A percentile compares a stretch with the other conserved stretches of the same genome.
Conservation (phyloP, 1,284 basidiomycete species). For the Laetiporus sulphureus region DNA sequence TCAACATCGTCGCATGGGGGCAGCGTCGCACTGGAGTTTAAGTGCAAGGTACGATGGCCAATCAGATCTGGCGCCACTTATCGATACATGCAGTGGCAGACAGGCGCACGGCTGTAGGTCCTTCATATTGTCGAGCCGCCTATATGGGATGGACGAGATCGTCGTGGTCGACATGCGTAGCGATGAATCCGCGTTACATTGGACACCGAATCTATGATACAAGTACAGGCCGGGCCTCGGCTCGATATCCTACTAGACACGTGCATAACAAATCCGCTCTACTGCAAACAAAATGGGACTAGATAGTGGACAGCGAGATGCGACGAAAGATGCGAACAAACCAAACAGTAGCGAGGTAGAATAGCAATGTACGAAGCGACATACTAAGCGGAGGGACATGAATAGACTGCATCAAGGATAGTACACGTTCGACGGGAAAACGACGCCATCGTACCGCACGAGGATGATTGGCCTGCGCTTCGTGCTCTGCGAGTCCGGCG, state of each 20-base stretch:
- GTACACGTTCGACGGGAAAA: slow-evolving; percentile 83
- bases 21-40: too few relatives aligned
- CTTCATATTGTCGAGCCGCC: too few relatives aligned
- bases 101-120: too few relatives aligned
- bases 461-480: slow-evolving; percentile 79
- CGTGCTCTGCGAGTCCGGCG: slow-evolving; percentile 54
- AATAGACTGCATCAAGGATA: slow-evolving; percentile 50
- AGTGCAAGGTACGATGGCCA: neutral
- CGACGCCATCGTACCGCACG: slow-evolving; percentile 83
- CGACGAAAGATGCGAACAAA: slow-evolving; percentile 2
- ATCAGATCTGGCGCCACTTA: too few relatives aligned
- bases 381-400: slow-evolving; percentile 5
- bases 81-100: too few relatives aligned
- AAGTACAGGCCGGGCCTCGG: slow-evolving; percentile 14
- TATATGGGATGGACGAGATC: too few relatives aligned
- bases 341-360: slow-evolving; percentile 1
- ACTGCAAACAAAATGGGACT: slow-evolving; percentile 10
- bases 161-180: too few relatives aligned
- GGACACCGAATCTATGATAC: slow-evolving; percentile 23
- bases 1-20: slow-evolving; percentile 14
- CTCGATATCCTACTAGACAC: slow-evolving; percentile 9
- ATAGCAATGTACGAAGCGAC: slow-evolving; percentile 1
- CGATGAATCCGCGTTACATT: too few relatives aligned
- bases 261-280: slow-evolving; percentile 20
- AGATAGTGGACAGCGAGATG: slow-evolving; percentile 12